Base-by-base conservation (phyloP, 768 basidiomycete species). In the Grammothele lineata region DNA sequence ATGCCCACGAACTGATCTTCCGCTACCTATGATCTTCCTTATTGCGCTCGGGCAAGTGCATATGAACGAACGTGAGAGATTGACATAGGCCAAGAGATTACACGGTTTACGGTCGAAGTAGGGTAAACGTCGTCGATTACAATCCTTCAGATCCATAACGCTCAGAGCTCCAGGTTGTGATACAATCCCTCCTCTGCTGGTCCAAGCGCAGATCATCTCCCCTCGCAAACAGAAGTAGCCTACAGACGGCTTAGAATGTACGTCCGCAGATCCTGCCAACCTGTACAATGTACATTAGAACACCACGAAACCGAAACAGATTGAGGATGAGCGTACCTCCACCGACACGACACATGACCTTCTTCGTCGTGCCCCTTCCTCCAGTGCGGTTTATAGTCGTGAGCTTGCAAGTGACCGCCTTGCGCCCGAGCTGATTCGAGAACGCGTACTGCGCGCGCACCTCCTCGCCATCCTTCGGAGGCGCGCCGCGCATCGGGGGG, bases 311-410 rank as follows among this genome's bases (percentile, higher is more conserved):
- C 12, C 18, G 50, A 48, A 37, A 21, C 9, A 22, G n/a, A n/a
- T n/a, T n/a, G n/a, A n/a, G n/a, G n/a, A n/a, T n/a, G 42, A 5
- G 72, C 81, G 60, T 54, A 83, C 88, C 88, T 65, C 87, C 89
- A 37, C 91, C 91, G 51, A 93, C 85, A 50, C 91, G 82, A 67
- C 86, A 90, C 85, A 94, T 87, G 24, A 93, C 91, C 66, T 91
- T 93, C 78, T 86, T 90, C 46, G 65, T 66, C 56, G 73, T 71
- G n/a, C 72, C 71, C 40, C 71, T 63, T 27, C 65, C 60, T 18
- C 65, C 70, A 10, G 76, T 68, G 39, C 91, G 77, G 43, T 81
- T 79, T 61, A 90, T 71, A 37, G 88, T 87, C 37, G 90, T 87
- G 66, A 94, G 68, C 55, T 85, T 78, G 63, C 87, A 89, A 21